Base-by-base conservation (phyloP, 108 stramenopile species). In the Parietichytrium sp. region DNA sequence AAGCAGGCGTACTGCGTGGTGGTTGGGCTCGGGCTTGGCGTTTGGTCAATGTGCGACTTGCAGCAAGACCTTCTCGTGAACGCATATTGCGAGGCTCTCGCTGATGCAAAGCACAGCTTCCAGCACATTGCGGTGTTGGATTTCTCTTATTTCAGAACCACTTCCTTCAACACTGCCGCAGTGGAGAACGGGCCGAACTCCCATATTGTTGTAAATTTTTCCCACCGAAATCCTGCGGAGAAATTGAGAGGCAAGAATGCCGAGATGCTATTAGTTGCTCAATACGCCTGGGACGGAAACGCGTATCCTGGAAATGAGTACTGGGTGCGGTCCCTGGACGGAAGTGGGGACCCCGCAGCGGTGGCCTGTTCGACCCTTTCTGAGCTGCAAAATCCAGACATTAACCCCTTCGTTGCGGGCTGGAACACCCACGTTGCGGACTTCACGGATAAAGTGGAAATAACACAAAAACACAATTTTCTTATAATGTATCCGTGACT, bases 301-400 rank as follows among this genome's bases (percentile, higher is more conserved):
- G 10, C 61, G 10, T 72, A 45, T 25, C 3, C 61, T 6, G 61
- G 61, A n/a, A 72, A 72, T 42, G 61, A 72, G 20, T 72, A 72
- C 42, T 72, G 61, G 61, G 38, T 72, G 6, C 38, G 61, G 16
- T 10, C 10, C 16, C 42, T 72, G 6, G 29, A 33, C 13, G 61
- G 61, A 16, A 45, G 38, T 18, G 61, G 61, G 13, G 61, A 72
- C 42, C 61, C 61, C 20, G 61, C 61, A 6, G 61, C 61, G 10
- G 61, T 42, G 42, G 61, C 61, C 10, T 72, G 61, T 25, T 72
- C 61, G 10, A 72, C 61, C 29, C 36, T 72, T 10, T 16, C 61
- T 23, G 61, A 72, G 25, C 2, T 72, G 13, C 38, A n/a, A 38
- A 72, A 72, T 38, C 61, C 61, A 23, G 20, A 8, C 38, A 33